Base-by-base conservation (phyloP, 1,284 basidiomycete genomes). In the Xerocomus amazonicus region DNA sequence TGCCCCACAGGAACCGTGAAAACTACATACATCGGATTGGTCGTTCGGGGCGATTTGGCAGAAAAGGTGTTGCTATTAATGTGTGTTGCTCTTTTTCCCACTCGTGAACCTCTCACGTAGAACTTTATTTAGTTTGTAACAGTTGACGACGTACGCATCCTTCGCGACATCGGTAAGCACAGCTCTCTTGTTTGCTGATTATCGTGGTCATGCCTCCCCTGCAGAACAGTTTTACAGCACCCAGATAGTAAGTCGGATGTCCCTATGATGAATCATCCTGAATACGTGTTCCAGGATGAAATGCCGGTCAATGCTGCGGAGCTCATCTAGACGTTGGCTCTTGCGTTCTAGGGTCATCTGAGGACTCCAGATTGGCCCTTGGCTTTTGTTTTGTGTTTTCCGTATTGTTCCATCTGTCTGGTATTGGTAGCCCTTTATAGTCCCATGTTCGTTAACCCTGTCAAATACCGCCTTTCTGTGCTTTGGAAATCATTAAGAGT, bases 1-100 rank as follows among this genome's bases (percentile, higher is more conserved):
- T 45, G 46, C 53, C 42, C 54, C 48, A 50, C 57, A 90, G 87
- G 56, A 94, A 94, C 70, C 92, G 93, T 79, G 95, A 98, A 77
- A 97, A 97, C 72, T 99, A 99, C 74, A 95, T 99, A 59, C 95
- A 98, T 74, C 87, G 95, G 62, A 97, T 97, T 62, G 95, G 95
- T 71, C 86, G 94, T 51, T 92, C 90, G 47, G 95, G 95, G 61
- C 89, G 95, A 50, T 97, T 97, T 69, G 93, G 93, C 57, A 80
- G 93, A 57, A 96, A 96, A 71, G 93, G 93, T 75, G 94, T 91
- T 59, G 93, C 84, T 47, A 92, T 90, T 71, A 97, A 88, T 70
- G 90, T 92, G 64, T 52, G 78, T 74, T 42, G 51, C 35, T 34
- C 16, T 31, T 43, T 29, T 14, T 46, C 28, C 39, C 40, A 36